phyloP scores from a whole-genome alignment of 116 monocot species.

The Cymodocea nodosa region DNA sequence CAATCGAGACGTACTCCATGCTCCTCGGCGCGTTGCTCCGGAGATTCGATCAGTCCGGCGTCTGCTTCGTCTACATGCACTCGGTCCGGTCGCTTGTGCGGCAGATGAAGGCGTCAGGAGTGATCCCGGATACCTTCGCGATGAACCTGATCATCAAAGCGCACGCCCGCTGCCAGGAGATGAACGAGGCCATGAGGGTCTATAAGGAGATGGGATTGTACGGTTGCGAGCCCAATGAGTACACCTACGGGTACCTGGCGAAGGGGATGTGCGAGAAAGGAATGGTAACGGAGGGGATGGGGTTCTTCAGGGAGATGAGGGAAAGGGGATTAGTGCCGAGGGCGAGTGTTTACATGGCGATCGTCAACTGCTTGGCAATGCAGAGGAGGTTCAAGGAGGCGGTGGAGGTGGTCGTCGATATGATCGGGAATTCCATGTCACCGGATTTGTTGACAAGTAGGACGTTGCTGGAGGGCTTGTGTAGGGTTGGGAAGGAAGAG shows the following conservation, averaged over 20 bases:
- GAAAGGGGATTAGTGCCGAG: slow-evolving; percentile 63
- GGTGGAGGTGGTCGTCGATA: slow-evolving; percentile 48
- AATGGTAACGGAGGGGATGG: slow-evolving; percentile 35
- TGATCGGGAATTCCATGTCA: slow-evolving; percentile 39
- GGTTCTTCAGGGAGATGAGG: slow-evolving; percentile 65
- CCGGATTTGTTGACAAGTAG: slow-evolving; percentile 75
- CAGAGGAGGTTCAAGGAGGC: slow-evolving; percentile 60
- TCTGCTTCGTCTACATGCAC: slow-evolving; percentile 59
- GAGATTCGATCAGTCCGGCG: slow-evolving; percentile 45
- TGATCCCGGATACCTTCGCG: slow-evolving; percentile 47
- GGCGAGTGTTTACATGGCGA: slow-evolving; percentile 43
- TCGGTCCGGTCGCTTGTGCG: slow-evolving; percentile 55
- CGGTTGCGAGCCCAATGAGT: slow-evolving; percentile 71
- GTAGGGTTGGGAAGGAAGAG: slow-evolving; percentile 61
- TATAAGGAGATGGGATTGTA: slow-evolving; percentile 74
- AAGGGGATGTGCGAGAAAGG: slow-evolving; percentile 81
- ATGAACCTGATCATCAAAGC: slow-evolving; percentile 83
- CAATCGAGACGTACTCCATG: slow-evolving; percentile 53
- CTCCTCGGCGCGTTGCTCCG: slow-evolving; percentile 51
- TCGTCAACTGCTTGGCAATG: slow-evolving; percentile 52
- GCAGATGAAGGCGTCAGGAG: slow-evolving; percentile 73
- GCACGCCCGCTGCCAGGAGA: slow-evolving; percentile 53
- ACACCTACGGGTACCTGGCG: slow-evolving; percentile 60
- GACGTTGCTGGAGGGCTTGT: slow-evolving; percentile 80
- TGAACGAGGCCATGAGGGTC: slow-evolving; percentile 70